Base-by-base conservation (phyloP, 2,329 filamentous ascomycete genomes). In the Aspergillus pseudoviridinutans region DNA sequence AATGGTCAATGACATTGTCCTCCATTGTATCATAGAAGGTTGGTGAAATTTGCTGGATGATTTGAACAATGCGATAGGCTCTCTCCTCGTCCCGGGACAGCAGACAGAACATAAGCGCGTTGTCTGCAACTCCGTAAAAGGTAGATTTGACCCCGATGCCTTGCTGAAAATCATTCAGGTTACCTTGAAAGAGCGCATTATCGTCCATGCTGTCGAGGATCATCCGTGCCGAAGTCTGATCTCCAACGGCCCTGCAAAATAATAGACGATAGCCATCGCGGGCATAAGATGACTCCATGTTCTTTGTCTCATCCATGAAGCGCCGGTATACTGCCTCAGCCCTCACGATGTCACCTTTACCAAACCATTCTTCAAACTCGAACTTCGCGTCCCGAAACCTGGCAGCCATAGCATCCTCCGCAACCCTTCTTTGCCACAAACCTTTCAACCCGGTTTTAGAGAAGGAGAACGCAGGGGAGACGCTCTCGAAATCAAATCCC, bases 161-260 rank as follows among this genome's bases (percentile, higher is more conserved):
- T 17, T 58, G 24, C 28, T 51, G 51, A 51, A 32, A 61, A 2
- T 56, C 53, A 3, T 58, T 55, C 17, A 64, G 55, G 6, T 50
- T 50, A 8, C 51, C 55, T 53, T 59, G 14, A 20, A 41, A 41
- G 38, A 41, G 38, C 7, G 38, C 38, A 41, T 41, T 41, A 20
- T 41, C 38, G 38, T 41, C 38, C n/a, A 65, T 61, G 7, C 56
- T 59, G 44, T 65, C 59, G 14, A 67, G 41, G 3, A 63, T 60
- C 12, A 56, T 54, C 1, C 57, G 57, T 2, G 59, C 58, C 41
- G 62, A 64, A 9, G 3, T n/a, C 2, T n/a, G 7, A 49, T 67
- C 59, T 9, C 64, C 65, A 28, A 64, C 61, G 5, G 53, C 28
- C 22, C 56, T 35, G 49, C 59, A 65, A 3, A 63, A 64, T 24